phyloP scores from a whole-genome alignment of 768 basidiomycete species.

The Phylloporus rhodoxanthus region DNA sequence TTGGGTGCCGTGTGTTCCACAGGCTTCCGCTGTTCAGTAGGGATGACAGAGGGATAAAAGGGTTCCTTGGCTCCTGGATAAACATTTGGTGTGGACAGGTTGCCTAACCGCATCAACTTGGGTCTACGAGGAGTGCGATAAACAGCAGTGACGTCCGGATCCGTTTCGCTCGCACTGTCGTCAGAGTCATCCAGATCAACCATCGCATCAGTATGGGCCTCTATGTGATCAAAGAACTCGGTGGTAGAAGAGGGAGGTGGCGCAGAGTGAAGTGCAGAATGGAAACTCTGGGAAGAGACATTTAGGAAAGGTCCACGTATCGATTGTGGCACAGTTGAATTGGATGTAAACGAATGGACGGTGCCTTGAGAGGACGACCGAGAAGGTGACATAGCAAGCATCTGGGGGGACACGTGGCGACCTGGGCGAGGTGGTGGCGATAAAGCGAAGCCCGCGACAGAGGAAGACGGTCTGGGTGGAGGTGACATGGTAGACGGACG shows the following conservation, averaged over 20 bases:
- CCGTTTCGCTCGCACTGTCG: conserved; percentile 37
- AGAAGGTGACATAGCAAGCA: conserved; percentile 10
- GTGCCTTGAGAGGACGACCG: conserved; percentile 29
- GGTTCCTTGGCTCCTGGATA: conserved; percentile 37
- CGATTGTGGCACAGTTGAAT: conserved; percentile 21
- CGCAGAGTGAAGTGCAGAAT: conserved; percentile 50
- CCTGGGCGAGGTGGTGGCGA: conserved; percentile 43
- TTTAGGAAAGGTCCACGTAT: conserved; percentile 30
- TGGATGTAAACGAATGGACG: conserved; percentile 28
- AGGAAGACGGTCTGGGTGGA: conserved; percentile 58
- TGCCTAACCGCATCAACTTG: conserved; percentile 58
- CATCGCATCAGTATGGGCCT: conserved; percentile 65
- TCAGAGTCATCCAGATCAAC: conserved; percentile 64
- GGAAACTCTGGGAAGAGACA: conserved; percentile 40
- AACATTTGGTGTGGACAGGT: conserved; percentile 65
- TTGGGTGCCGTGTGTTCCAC: conserved; percentile 46
- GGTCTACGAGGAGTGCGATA: conserved; percentile 29
- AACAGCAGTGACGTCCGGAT: conserved; percentile 31
- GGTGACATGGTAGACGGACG: conserved; percentile 41
- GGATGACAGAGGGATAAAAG: conserved; percentile 29
- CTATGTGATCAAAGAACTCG: conserved; percentile 72
- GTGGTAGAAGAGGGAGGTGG: conserved; percentile 61
- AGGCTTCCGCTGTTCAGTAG: conserved; percentile 40
- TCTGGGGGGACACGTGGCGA: conserved; percentile 13
- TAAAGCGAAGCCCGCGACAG: conserved; percentile 49